A percentile compares a stretch with the other conserved stretches of the same genome.
These are phyloP conservation scores for Spergularia marina DNA, from an alignment of 148 eudicot species.

Conservation along the genomic window DNA sequence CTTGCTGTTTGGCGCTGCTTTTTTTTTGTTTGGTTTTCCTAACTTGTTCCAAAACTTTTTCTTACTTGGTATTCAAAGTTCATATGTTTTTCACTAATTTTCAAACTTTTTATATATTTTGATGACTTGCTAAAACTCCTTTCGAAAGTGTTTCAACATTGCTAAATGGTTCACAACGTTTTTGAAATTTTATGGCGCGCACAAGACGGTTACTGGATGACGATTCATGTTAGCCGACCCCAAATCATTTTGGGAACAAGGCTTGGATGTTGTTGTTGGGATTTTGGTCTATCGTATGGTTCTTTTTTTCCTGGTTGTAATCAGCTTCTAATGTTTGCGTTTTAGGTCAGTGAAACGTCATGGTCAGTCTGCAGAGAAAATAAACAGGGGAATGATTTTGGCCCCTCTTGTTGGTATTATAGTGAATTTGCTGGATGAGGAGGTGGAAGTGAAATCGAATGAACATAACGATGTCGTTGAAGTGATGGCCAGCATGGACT, in stretches of 20 bases:
- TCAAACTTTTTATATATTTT: too few relatives aligned
- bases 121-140: too few relatives aligned
- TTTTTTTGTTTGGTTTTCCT: not conserved
- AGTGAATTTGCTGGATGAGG: slow-evolving; percentile 74
- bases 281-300: not conserved
- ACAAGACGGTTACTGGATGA: too few relatives aligned
- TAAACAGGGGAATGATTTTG: slow-evolving; percentile 77
- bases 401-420: slow-evolving; percentile 94
- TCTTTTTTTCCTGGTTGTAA: not conserved
- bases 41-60: too few relatives aligned
- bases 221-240: too few relatives aligned
- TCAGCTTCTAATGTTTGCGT: not conserved
- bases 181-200: too few relatives aligned
- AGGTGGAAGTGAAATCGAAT: slow-evolving; percentile 31
- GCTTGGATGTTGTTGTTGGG: too few relatives aligned
- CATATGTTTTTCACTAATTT: too few relatives aligned
- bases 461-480: slow-evolving; percentile 67
- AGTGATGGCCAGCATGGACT: slow-evolving; percentile 84
- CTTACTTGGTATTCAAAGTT: too few relatives aligned
- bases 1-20: not conserved
- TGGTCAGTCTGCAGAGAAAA: slow-evolving; percentile 69
- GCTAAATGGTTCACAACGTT: too few relatives aligned
- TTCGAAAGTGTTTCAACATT: too few relatives aligned
- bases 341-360: slow-evolving; percentile 71
- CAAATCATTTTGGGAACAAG: too few relatives aligned